These are phyloP conservation scores for Neohortaea acidophila DNA, from an alignment of 495 filamentous ascomycete genomes.

Conservation along the genomic window DNA sequence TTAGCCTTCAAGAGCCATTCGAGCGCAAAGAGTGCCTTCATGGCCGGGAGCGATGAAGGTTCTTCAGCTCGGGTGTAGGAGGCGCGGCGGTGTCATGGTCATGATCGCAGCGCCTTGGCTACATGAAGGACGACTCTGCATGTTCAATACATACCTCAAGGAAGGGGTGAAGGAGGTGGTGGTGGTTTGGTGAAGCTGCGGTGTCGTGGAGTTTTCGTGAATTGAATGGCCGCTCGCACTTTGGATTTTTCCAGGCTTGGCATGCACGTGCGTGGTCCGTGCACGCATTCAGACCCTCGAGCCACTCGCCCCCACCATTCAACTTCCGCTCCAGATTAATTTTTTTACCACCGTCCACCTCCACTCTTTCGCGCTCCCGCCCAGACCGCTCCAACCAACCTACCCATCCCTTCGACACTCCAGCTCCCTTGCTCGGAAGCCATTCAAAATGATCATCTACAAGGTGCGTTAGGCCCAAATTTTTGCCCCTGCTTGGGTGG, in stretches of 20 bases:
- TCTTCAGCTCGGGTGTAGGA: constrained; percentile 75
- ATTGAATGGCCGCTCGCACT: not conserved
- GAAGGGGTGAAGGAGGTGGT: constrained; percentile 6
- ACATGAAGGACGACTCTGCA: constrained; percentile 17
- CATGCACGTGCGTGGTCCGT: no score
- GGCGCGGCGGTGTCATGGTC: constrained; percentile 53
- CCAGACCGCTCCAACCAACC: no score
- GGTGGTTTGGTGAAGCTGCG: constrained; percentile 2
- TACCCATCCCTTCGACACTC: constrained; percentile 6
- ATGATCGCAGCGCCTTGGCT: constrained; percentile 17
- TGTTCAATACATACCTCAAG: constrained; percentile 15
- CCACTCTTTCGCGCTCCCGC: no score
- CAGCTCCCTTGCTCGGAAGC: not conserved
- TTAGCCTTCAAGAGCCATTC: constrained; percentile 73
- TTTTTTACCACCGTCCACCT: no score
- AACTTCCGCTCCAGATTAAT: no score
- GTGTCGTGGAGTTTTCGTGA: not conserved
- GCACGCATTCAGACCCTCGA: no score
- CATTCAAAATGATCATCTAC: constrained; percentile 77
- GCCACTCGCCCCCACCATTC: no score
- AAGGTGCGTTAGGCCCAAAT: constrained; percentile 59
- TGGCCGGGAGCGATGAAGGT: constrained; percentile 40
- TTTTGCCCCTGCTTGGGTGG: no score
- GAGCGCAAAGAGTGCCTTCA: constrained; percentile 87
- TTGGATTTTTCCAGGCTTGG: not conserved